Conservation (phyloP, 1,284 basidiomycete genomes). For the Golubevia sp. region DNA sequence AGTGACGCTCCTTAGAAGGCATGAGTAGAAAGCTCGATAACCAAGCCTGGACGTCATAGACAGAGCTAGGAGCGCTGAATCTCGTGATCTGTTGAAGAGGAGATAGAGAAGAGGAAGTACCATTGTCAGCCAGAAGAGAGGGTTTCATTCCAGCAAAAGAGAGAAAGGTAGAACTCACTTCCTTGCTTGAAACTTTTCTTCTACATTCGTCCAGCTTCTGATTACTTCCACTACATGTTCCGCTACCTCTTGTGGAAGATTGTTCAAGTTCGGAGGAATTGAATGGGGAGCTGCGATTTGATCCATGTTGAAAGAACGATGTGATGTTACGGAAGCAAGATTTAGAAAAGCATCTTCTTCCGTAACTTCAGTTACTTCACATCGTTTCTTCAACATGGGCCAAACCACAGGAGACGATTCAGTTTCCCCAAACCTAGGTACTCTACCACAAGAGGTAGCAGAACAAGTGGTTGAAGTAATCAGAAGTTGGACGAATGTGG, state of each 20-base stretch:
- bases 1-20: too few relatives aligned
- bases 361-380: too few relatives aligned
- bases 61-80: too few relatives aligned
- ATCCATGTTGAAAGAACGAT: too few relatives aligned
- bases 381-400: too few relatives aligned
- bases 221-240: neutral
- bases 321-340: too few relatives aligned
- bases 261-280: neutral
- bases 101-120: neutral
- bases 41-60: too few relatives aligned
- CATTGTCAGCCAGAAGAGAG: neutral
- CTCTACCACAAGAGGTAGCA: neutral
- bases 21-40: too few relatives aligned
- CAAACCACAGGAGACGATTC: too few relatives aligned
- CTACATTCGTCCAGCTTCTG: neutral
- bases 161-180: neutral
- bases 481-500: neutral
- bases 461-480: neutral
- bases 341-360: too few relatives aligned
- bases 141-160: neutral
- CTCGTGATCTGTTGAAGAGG: too few relatives aligned
- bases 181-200: neutral
- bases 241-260: neutral
- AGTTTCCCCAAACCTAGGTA: neutral
- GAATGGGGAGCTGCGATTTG: too few relatives aligned